A percentile compares a stretch with the other conserved stretches of the same genome.
Conservation (phyloP, 768 basidiomycete species). For the Rhizopogon salebrosus region DNA sequence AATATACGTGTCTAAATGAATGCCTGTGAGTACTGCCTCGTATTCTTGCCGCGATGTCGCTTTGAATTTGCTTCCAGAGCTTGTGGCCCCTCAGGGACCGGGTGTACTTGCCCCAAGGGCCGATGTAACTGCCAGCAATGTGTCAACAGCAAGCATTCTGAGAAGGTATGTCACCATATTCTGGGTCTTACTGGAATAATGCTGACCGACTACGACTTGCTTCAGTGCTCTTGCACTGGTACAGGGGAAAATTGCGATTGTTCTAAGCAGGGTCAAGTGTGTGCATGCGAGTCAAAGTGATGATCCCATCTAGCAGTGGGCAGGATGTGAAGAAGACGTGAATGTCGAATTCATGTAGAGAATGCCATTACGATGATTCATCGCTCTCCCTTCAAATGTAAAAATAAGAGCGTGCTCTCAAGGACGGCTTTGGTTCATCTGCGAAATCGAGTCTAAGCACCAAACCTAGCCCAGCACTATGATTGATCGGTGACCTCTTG, state of each 20-base stretch:
- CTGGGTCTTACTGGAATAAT: too few relatives aligned
- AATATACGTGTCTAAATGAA: not conserved
- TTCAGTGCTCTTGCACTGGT: constrained; percentile 18
- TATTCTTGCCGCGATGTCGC: not conserved
- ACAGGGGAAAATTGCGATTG: constrained; percentile 15
- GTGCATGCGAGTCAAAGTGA: constrained; percentile 17
- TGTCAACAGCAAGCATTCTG: constrained; percentile 23
- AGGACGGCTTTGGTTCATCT: too few relatives aligned
- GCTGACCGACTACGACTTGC: not conserved
- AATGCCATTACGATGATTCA: too few relatives aligned
- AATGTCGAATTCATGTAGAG: too few relatives aligned
- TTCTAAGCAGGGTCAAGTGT: constrained; percentile 8
- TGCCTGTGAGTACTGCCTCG: not conserved
- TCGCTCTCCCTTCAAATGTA: too few relatives aligned
- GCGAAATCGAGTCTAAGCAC: too few relatives aligned
- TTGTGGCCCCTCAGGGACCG: constrained; percentile 27
- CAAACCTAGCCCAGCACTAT: too few relatives aligned
- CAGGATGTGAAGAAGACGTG: too few relatives aligned
- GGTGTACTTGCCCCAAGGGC: constrained; percentile 26
- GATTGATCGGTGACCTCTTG: too few relatives aligned
- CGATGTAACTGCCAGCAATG: constrained; percentile 28
- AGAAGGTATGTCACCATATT: constrained; percentile 7
- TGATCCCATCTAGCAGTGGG: too few relatives aligned
- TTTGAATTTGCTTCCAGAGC: constrained; percentile 12
- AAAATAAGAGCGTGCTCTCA: too few relatives aligned